Percentiles rank a stretch among this genome's conserved stretches.
Evolutionary conservation across 2,329 filamentous ascomycete genomes (phyloP).

Genomic region (Cucurbitaria berberidis): DNA sequence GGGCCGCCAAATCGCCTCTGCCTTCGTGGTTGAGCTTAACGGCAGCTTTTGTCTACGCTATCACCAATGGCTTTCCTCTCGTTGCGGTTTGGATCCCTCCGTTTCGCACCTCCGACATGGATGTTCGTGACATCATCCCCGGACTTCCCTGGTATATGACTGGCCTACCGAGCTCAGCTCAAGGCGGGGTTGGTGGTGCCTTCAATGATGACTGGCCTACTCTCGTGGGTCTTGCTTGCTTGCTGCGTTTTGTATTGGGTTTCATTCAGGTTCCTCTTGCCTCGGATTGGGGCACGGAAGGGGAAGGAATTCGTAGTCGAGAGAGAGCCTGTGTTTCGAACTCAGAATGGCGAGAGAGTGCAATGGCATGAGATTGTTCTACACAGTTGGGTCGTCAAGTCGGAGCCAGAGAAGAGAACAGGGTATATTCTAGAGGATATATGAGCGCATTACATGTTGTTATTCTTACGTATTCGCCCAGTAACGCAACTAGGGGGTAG

Average conservation of each 20-base stretch:
- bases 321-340: constrained; percentile 17
- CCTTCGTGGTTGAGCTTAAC: constrained; percentile 14
- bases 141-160: constrained; percentile 16
- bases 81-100: constrained; percentile 22
- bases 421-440: constrained; percentile 1
- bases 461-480: too few species aligned
- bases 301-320: constrained; percentile 19
- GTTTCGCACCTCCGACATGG: background rate
- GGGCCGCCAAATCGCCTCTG: constrained; percentile 13
- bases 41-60: constrained; percentile 10
- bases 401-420: constrained; percentile 6
- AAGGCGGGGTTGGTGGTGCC: too few species aligned
- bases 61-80: constrained; percentile 14
- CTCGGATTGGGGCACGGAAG: constrained; percentile 11
- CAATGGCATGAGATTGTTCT: constrained; percentile 21
- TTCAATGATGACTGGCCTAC: constrained; percentile 5
- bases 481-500: too few species aligned
- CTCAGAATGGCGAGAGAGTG: constrained; percentile 16
- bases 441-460: background rate
- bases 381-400: constrained; percentile 12
- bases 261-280: constrained; percentile 10
- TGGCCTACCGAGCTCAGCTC: too few species aligned
- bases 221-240: constrained; percentile 8
- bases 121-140: constrained; percentile 4
- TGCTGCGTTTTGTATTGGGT: constrained; percentile 15